A percentile compares a stretch with the other conserved stretches of the same genome.
These are phyloP conservation scores for Esteya vermicola DNA, from an alignment of 2,329 filamentous ascomycete species.

Conservation along the genomic window DNA sequence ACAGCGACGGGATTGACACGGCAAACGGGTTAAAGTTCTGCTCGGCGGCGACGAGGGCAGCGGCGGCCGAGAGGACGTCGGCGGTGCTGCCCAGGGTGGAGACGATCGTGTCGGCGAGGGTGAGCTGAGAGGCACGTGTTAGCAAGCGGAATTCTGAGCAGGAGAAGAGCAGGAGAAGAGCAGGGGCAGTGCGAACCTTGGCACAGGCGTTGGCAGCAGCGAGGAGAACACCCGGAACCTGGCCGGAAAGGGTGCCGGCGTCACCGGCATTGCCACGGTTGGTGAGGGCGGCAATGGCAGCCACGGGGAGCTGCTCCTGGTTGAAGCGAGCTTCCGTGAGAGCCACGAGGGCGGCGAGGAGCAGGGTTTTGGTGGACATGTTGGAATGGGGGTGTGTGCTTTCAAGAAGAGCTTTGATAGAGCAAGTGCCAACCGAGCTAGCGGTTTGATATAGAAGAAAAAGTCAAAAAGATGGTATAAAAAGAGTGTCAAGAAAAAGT, in stretches of 20 bases:
- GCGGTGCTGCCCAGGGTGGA: constrained; percentile 42
- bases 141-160: too few relatives aligned
- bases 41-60: constrained; percentile 12
- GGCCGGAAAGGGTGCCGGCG: constrained; percentile 47
- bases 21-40: constrained; percentile 32
- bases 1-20: constrained; percentile 45
- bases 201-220: constrained; percentile 29
- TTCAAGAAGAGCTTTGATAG: not conserved
- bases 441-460: not conserved
- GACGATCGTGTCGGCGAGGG: constrained; percentile 50
- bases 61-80: constrained; percentile 44
- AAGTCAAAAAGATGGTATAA: constrained; percentile 4
- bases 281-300: constrained; percentile 34
- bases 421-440: not conserved
- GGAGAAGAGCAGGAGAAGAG: too few relatives aligned
- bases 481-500: constrained; percentile 2
- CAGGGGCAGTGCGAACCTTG: too few relatives aligned
- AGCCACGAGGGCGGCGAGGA: constrained; percentile 17
- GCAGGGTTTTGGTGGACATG: too few relatives aligned
- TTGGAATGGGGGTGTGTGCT: constrained; percentile 20
- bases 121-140: too few relatives aligned
- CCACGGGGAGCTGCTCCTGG: constrained; percentile 44
- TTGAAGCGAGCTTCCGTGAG: constrained; percentile 36
- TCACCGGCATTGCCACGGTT: constrained; percentile 40
- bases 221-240: constrained; percentile 44